Evolutionary conservation across 345 rosid genomes (phyloP).

Genomic region (Citrus mangshanensis): DNA sequence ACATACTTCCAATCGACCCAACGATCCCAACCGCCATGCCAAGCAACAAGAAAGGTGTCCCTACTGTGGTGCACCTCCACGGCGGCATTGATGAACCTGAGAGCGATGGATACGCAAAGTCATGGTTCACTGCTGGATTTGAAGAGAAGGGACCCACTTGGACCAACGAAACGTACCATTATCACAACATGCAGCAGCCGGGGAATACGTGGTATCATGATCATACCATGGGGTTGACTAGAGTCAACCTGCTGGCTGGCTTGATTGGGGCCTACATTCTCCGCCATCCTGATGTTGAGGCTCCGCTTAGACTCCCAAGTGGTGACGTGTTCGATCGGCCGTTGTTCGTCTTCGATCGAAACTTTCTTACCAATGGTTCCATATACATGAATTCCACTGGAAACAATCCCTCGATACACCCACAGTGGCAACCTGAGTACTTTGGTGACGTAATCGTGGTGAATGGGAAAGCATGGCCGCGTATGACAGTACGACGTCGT

Average conservation of each 20-base stretch:
- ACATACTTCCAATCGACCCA: slow-evolving; percentile 88
- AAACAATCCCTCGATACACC: slow-evolving; percentile 81
- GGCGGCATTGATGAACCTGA: slow-evolving; percentile 73
- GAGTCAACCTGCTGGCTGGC: slow-evolving; percentile 88
- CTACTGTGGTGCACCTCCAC: slow-evolving; percentile 95
- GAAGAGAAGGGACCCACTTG: slow-evolving; percentile 57
- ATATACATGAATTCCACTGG: slow-evolving; percentile 84
- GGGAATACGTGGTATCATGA: slow-evolving; percentile 96
- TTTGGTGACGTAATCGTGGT: slow-evolving; percentile 79
- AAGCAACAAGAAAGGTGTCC: slow-evolving; percentile 44
- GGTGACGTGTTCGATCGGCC: slow-evolving; percentile 59
- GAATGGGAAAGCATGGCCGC: slow-evolving; percentile 94
- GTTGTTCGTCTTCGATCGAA: slow-evolving; percentile 67
- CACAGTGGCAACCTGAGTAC: slow-evolving; percentile 97
- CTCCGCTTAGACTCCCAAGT: slow-evolving; percentile 50
- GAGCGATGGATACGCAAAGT: slow-evolving; percentile 67
- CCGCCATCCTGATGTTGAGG: slow-evolving; percentile 54
- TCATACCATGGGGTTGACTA: slow-evolving; percentile 84
- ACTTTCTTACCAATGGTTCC: slow-evolving; percentile 62
- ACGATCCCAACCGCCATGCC: slow-evolving; percentile 74
- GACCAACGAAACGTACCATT: slow-evolving; percentile 52
- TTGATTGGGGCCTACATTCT: slow-evolving; percentile 73
- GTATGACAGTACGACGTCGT: slow-evolving; percentile 61
- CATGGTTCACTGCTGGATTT: slow-evolving; percentile 84
- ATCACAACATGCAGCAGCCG: slow-evolving; percentile 71